These are phyloP conservation scores for Nakazawaea laoshanensis DNA, from an alignment of 805 yeast genomes.

Conservation along the genomic window DNA sequence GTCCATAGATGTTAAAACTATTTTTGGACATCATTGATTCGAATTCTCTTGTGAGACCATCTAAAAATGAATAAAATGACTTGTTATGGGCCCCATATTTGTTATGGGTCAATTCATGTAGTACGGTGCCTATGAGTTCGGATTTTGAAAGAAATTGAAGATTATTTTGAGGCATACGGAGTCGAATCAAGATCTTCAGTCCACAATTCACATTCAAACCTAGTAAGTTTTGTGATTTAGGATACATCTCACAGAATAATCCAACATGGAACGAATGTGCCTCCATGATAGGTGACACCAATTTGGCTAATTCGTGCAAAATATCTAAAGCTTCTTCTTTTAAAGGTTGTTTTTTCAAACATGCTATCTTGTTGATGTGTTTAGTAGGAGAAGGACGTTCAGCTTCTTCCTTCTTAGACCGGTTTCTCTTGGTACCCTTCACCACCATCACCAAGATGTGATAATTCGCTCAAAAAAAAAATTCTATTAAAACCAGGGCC, in stretches of 20 bases:
- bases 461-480: not conserved
- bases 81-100: slow-evolving; percentile 72
- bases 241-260: slow-evolving; percentile 71
- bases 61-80: slow-evolving; percentile 57
- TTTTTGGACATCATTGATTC: slow-evolving; percentile 33
- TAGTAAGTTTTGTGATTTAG: slow-evolving; percentile 52
- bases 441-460: slow-evolving; percentile 16
- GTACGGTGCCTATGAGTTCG: slow-evolving; percentile 69
- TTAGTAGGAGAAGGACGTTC: slow-evolving; percentile 23
- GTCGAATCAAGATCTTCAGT: slow-evolving; percentile 57
- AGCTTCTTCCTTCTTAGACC: slow-evolving; percentile 10
- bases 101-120: slow-evolving; percentile 87
- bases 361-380: slow-evolving; percentile 25
- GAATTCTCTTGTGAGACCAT: slow-evolving; percentile 46
- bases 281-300: slow-evolving; percentile 74
- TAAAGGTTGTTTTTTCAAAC: slow-evolving; percentile 35
- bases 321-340: slow-evolving; percentile 46
- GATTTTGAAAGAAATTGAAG: slow-evolving; percentile 50
- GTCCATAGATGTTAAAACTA: slow-evolving; percentile 35
- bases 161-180: slow-evolving; percentile 51
- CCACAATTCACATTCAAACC: slow-evolving; percentile 85
- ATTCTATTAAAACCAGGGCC: slow-evolving; percentile 17
- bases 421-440: slow-evolving; percentile 13
- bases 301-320: slow-evolving; percentile 58
- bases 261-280: slow-evolving; percentile 59